Evolutionary conservation across 352 stramenopile species (phyloP).

Genomic region (Pythium coloratum): DNA sequence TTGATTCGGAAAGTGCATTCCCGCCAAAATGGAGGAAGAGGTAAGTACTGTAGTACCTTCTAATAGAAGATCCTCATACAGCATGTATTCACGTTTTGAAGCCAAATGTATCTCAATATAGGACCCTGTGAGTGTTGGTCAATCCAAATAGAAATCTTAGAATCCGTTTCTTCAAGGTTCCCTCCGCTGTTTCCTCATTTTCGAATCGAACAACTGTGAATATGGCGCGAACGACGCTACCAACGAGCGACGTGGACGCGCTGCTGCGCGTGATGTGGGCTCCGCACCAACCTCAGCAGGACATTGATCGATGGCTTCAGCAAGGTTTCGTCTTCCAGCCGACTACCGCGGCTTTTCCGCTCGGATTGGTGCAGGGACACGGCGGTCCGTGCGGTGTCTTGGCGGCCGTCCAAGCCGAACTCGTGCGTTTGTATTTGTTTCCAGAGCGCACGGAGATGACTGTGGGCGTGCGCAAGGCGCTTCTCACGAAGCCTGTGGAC

Average conservation of each 20-base stretch:
- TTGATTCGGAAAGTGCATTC: background rate
- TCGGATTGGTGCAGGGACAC: slow-evolving; percentile 74
- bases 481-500: background rate
- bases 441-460: slow-evolving; percentile 11
- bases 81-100: background rate
- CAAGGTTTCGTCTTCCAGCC: slow-evolving; percentile 58
- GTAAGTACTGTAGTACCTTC: background rate
- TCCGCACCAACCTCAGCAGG: slow-evolving; percentile 22
- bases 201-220: background rate
- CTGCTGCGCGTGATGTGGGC: slow-evolving; percentile 51
- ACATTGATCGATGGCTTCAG: slow-evolving; percentile 53
- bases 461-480: slow-evolving; percentile 4
- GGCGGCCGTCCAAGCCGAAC: slow-evolving; percentile 71
- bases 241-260: slow-evolving; percentile 14
- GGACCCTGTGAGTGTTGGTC: background rate
- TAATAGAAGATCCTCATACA: background rate
- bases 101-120: background rate
- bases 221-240: slow-evolving; percentile 3
- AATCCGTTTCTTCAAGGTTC: background rate
- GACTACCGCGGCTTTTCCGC: slow-evolving; percentile 31
- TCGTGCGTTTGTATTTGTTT: slow-evolving; percentile 65
- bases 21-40: background rate
- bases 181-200: background rate
- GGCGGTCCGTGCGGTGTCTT: slow-evolving; percentile 84
- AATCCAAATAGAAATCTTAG: background rate